A percentile compares a stretch with the other conserved stretches of the same genome.
These are phyloP conservation scores for Hanseniaspora lachancei DNA, from an alignment of 805 yeast genomes.

Conservation along the genomic window DNA sequence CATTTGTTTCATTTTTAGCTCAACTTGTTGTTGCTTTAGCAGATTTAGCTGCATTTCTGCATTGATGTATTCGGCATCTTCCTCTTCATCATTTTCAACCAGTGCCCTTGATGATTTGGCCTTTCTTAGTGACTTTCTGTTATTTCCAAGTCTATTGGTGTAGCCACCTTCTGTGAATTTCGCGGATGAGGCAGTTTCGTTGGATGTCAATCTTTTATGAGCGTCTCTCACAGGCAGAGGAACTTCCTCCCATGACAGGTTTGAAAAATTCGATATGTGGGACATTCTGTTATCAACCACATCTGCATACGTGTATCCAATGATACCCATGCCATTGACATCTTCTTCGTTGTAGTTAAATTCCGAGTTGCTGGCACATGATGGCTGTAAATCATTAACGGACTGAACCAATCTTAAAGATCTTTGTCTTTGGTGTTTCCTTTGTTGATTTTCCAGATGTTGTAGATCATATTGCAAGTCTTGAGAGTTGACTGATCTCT, in stretches of 20 bases:
- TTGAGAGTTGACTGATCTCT: background rate
- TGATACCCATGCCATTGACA: constrained; percentile 6
- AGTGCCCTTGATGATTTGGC: constrained; percentile 43
- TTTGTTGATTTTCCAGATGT: background rate
- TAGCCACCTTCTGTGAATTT: background rate
- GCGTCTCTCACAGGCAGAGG: constrained; percentile 12
- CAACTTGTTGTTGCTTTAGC: constrained; percentile 15
- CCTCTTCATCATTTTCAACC: constrained; percentile 39
- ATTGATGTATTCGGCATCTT: constrained; percentile 51
- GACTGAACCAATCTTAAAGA: constrained; percentile 11
- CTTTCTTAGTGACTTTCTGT: constrained; percentile 5
- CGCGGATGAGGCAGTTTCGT: background rate
- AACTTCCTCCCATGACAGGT: constrained; percentile 10
- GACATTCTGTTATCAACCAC: constrained; percentile 12
- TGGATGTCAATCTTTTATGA: constrained; percentile 5
- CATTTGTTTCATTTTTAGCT: constrained; percentile 24
- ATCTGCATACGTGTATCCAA: constrained; percentile 12
- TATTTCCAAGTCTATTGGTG: background rate
- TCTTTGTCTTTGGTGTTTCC: constrained; percentile 11
- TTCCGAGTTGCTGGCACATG: background rate
- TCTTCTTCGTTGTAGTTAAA: background rate
- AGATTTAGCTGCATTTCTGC: constrained; percentile 72
- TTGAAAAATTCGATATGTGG: constrained; percentile 10
- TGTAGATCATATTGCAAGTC: constrained; percentile 1
- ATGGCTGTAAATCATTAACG: constrained; percentile 7